Conservation (phyloP, 2,329 filamentous ascomycete genomes). For the Botrytis galanthina region DNA sequence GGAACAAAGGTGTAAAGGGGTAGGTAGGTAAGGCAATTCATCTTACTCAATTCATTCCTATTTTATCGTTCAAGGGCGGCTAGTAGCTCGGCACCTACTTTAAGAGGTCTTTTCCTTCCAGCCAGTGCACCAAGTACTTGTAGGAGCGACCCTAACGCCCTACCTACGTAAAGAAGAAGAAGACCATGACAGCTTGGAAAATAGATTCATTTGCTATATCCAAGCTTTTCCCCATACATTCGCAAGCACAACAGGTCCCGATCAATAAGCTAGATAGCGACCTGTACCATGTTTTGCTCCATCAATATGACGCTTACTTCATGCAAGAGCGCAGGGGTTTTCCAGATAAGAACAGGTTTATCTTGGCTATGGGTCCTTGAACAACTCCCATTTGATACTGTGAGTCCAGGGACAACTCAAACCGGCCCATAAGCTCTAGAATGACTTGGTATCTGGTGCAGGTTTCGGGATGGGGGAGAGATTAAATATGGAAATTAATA, state of each 20-base stretch:
- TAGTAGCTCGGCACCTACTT: background rate
- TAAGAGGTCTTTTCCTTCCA: background rate
- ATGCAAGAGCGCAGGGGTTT: background rate
- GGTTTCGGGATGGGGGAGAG: background rate
- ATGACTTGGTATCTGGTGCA: background rate
- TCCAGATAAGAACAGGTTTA: slow-evolving; percentile 1
- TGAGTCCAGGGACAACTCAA: background rate
- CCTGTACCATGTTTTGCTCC: background rate
- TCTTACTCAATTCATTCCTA: background rate
- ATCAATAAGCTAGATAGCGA: background rate
- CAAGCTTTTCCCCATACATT: background rate
- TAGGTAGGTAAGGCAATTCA: background rate
- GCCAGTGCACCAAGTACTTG: background rate
- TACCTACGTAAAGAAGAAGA: background rate
- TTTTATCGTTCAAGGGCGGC: background rate
- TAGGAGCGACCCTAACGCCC: background rate
- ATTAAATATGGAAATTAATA: background rate
- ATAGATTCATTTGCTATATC: background rate
- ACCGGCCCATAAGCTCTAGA: background rate
- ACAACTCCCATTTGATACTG: no score
- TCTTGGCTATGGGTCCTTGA: background rate
- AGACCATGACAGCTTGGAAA: background rate
- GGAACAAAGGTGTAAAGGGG: background rate
- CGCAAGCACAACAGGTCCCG: background rate
- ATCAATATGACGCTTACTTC: slow-evolving; percentile 1